phyloP scores from a whole-genome alignment of 108 stramenopile genomes.

The Skeletonema grethae region DNA sequence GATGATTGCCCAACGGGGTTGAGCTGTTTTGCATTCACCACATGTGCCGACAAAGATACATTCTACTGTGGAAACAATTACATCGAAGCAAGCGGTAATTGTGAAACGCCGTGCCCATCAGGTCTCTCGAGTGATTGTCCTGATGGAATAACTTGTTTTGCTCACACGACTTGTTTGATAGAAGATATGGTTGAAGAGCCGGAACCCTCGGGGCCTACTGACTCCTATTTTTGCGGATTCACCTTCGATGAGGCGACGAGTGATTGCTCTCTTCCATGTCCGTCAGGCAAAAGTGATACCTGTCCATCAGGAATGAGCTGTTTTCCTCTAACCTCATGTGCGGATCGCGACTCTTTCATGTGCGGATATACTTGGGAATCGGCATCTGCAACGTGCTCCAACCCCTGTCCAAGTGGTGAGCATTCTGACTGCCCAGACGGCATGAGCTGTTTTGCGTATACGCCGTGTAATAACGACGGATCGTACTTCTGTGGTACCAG shows the following conservation, averaged over 20 bases:
- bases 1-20: constrained; percentile 44
- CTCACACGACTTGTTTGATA: constrained; percentile 42
- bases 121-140: constrained; percentile 46
- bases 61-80: constrained; percentile 50
- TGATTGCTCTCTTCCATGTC: constrained; percentile 47
- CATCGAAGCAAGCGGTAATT: constrained; percentile 40
- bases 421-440: constrained; percentile 41
- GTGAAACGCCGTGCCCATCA: constrained; percentile 33
- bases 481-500: constrained; percentile 45
- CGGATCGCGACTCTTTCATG: constrained; percentile 54
- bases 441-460: constrained; percentile 55
- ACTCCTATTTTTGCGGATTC: constrained; percentile 45
- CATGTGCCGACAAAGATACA: constrained; percentile 47
- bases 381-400: constrained; percentile 36
- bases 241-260: constrained; percentile 48
- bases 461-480: constrained; percentile 49
- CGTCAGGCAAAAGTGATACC: constrained; percentile 25
- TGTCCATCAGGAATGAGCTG: constrained; percentile 49
- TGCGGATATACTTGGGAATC: constrained; percentile 44
- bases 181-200: constrained; percentile 9
- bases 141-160: constrained; percentile 40
- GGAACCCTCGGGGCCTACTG: constrained; percentile 26
- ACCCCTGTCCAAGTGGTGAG: constrained; percentile 50
- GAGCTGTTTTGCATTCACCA: constrained; percentile 52
- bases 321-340: constrained; percentile 40